Evolutionary conservation across 2,329 filamentous ascomycete species (phyloP), one percentile per base, ranked within the genome.

Genomic region (Alternaria sp.): DNA sequence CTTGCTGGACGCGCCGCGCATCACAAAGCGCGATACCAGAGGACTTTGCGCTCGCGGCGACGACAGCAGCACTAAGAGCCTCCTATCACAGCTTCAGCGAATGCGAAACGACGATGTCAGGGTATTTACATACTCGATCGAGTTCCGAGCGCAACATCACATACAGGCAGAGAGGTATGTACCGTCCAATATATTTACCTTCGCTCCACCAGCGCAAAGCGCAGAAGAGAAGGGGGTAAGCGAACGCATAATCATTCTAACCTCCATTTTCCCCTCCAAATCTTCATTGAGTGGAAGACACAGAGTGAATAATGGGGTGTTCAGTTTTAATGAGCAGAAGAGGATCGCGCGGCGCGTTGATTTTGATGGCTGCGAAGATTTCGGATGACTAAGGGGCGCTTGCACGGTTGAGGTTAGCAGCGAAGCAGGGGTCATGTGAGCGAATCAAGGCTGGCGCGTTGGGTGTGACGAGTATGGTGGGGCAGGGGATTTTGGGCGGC

Each of bases 251-350:
- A 54, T 74, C 65, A 68, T 68, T 80, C 87, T 90, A 72, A 87
- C 88, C 87, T 87, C 84, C 87, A 86, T 79, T 89, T 90, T 90
- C 88, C 88, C 88, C 87, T 90, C 88, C 86, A 85, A 82, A 85
- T 72, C 69, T 84, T 83, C 86, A 88, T 84, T 82, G 85, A 79
- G 79, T 77, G 82, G 60, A 83, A 83, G 85, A 86, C 82, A 83
- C 85, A 88, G 87, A 90, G 87, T 89, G 88, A 89, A 90, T 90
- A 88, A 79, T 82, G 81, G 81, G 78, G 72, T 71, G 52, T 83
- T 77, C 74, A 77, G 73, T 78, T 78, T 78, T 82, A 78, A 77
- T 73, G 69, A 66, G 57, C 66, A 68, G 65, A 61, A 69, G 69
- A 61, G 73, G 68, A 71, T 69, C 49, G 62, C 49, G 60, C 60